Base-by-base conservation (phyloP, 768 basidiomycete genomes). In the Daedaleopsis sinensis region DNA sequence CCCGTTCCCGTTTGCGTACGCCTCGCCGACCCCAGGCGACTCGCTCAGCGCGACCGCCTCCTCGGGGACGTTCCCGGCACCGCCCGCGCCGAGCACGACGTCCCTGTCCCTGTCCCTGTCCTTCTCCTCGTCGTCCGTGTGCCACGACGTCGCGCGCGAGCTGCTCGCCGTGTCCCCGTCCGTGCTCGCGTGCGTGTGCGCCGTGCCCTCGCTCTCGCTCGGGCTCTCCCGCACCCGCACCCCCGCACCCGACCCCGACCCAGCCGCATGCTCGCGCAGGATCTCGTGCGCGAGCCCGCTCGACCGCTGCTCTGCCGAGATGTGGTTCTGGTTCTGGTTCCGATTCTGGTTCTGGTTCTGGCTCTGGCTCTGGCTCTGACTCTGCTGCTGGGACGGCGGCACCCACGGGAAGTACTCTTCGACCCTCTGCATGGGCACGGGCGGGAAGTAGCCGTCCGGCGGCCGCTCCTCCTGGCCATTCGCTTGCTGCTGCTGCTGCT, bases 401-500 rank as follows among this genome's bases (percentile, higher is more conserved):
- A 81, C 69, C 19, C 73, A 75, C 49, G 80, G 80, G 69, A 82
- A 82, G 69, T 82, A 82, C 16, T 70, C 69, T 43, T 63, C 57
- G 35, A 43, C 52, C 49, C 35, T 58, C 8, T 42, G 44, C 18
- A 36, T 42, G 42, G 59, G 71, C 57, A 70, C 71, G n/a, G 77
- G 79, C 53, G 79, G 79, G 69, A 81, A 81, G 66, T 83, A 80
- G 13, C 79, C 77, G 39, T 71, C 70, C 36, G 70, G 61, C 10
- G 67, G 70, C 16, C 48, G 48, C 16, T 61, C 54, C 19, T 59
- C 54, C 46, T 62, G 47, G 21, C 47, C 27, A 19, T 51, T 57
- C 37, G 23, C 23, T 19, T 32, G 27, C 27, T 32, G 27, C 27
- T 32, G 27, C 27, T 32, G 27, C 27, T 32, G 27, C 36, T 52